Evolutionary conservation across 106 monocot genomes (phyloP).

Genomic region (Posidonia australis): DNA sequence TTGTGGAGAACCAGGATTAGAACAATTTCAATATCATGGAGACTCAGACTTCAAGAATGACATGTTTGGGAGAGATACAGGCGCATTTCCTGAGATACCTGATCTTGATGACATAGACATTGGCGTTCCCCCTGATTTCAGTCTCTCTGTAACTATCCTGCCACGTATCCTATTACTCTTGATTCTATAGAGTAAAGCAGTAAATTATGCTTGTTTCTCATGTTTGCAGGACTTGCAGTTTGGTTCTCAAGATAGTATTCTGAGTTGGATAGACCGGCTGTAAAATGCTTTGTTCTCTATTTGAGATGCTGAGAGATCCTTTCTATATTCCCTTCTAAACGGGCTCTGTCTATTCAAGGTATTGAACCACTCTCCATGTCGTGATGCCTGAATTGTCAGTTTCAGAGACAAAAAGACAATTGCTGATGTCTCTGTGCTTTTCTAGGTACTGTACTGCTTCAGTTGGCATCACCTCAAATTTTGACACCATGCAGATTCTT

Average conservation of each 20-base stretch:
- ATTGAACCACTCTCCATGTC: no score
- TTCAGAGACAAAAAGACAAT: no score
- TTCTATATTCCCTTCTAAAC: no score
- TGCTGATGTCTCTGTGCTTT: background rate
- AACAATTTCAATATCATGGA: slow-evolving; percentile 4
- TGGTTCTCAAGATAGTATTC: slow-evolving; percentile 60
- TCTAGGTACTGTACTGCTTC: background rate
- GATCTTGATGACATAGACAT: slow-evolving; percentile 47
- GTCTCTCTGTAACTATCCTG: slow-evolving; percentile 43
- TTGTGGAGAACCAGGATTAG: slow-evolving; percentile 16
- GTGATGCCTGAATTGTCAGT: no score
- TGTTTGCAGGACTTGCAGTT: slow-evolving; percentile 60
- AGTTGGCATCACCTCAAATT: background rate
- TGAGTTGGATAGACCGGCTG: slow-evolving; percentile 47
- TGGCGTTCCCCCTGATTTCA: slow-evolving; percentile 53
- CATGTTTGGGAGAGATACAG: background rate
- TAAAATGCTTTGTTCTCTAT: slow-evolving; percentile 5
- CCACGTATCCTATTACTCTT: background rate
- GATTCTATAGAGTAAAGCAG: background rate
- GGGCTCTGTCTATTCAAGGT: background rate
- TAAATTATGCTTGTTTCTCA: no score
- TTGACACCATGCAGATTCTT: background rate
- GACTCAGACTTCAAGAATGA: slow-evolving; percentile 2
- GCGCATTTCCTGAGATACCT: slow-evolving; percentile 16
- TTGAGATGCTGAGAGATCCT: no score